Evolutionary conservation across 2,329 filamentous ascomycete genomes (phyloP).

Genomic region (Epichloe glyceriae): DNA sequence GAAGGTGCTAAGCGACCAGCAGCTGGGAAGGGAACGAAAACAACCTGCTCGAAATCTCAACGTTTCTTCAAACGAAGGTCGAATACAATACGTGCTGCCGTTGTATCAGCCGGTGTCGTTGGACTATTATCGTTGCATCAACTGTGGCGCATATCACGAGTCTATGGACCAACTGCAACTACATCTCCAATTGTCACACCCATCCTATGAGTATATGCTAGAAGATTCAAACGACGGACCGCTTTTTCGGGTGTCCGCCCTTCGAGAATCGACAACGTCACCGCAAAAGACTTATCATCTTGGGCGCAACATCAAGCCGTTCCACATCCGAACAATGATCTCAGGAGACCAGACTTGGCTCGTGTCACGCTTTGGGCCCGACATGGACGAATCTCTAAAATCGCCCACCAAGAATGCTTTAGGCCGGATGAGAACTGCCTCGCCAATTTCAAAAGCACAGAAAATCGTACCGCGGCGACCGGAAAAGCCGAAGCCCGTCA

Average conservation of each 20-base stretch:
- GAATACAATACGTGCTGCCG: conserved; percentile 32
- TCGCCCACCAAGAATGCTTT: conserved; percentile 12
- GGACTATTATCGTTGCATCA: conserved; percentile 37
- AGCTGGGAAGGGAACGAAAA: conserved; percentile 38
- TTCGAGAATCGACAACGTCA: conserved; percentile 14
- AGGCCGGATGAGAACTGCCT: conserved; percentile 14
- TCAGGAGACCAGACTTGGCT: conserved; percentile 34
- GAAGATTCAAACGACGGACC: conserved; percentile 24
- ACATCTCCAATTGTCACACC: conserved; percentile 34
- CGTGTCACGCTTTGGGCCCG: conserved; percentile 27
- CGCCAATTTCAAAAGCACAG: conserved; percentile 9
- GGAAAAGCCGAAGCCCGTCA: conserved; percentile 11
- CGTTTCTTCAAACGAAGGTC: conserved; percentile 23
- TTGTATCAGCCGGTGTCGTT: conserved; percentile 31
- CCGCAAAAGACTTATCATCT: conserved; percentile 29
- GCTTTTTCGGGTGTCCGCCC: conserved; percentile 26
- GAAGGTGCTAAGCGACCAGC: conserved; percentile 44
- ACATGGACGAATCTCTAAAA: conserved; percentile 15
- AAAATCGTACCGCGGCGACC: conserved; percentile 6
- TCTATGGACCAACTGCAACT: conserved; percentile 34
- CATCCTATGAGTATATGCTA: conserved; percentile 30
- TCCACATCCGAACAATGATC: conserved; percentile 31
- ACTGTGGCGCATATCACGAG: conserved; percentile 34
- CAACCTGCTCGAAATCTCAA: conserved; percentile 18
- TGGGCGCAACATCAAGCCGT: conserved; percentile 27